Conservation (phyloP, 768 basidiomycete genomes). For the Tricholoma sp. region DNA sequence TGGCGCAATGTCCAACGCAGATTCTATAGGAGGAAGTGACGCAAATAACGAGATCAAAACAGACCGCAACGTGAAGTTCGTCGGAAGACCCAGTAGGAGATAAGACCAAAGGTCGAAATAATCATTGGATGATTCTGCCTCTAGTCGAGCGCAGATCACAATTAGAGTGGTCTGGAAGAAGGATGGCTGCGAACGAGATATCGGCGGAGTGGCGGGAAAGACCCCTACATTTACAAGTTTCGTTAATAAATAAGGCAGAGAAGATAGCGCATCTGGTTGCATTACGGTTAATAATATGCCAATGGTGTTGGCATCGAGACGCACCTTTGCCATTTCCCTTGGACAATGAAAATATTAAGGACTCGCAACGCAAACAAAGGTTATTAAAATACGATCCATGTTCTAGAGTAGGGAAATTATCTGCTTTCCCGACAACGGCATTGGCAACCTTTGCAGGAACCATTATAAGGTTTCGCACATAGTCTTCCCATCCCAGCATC, state of each 20-base stretch:
- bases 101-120: constrained; percentile 51
- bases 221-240: constrained; percentile 67
- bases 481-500: constrained; percentile 67
- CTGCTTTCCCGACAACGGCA: constrained; percentile 39
- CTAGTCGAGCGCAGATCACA: constrained; percentile 39
- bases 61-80: constrained; percentile 47
- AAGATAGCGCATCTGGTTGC: constrained; percentile 32
- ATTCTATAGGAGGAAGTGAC: constrained; percentile 33
- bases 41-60: constrained; percentile 56
- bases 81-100: constrained; percentile 42
- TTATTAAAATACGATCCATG: constrained; percentile 51
- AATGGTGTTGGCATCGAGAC: constrained; percentile 13
- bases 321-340: constrained; percentile 34
- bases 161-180: constrained; percentile 57
- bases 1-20: constrained; percentile 23
- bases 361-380: constrained; percentile 48
- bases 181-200: constrained; percentile 57
- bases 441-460: constrained; percentile 82
- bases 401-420: constrained; percentile 45
- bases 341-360: constrained; percentile 43
- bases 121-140: constrained; percentile 14
- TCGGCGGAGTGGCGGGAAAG: constrained; percentile 49
- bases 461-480: constrained; percentile 55
- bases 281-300: constrained; percentile 1
- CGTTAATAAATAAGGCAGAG: constrained; percentile 49